These are phyloP conservation scores for Pseudogymnoascus sp. DNA, from an alignment of 2,329 filamentous ascomycete genomes.

Conservation along the genomic window DNA sequence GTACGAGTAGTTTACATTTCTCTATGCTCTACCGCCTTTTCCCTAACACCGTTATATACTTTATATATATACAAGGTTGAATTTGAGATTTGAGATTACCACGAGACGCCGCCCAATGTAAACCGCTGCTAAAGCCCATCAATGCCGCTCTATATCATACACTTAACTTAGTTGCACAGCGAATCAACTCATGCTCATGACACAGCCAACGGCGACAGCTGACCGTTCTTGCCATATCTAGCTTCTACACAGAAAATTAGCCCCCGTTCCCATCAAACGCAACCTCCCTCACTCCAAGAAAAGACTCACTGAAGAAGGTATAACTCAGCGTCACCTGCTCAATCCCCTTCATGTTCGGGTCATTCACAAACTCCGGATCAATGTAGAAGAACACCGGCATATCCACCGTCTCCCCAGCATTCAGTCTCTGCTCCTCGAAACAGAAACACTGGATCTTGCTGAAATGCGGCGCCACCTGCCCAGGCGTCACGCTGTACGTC, in stretches of 20 bases:
- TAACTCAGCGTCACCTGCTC: constrained; percentile 95
- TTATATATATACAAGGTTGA: constrained; percentile 5
- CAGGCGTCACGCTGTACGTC: constrained; percentile 94
- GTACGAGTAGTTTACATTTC: background rate
- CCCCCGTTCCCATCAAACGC: background rate
- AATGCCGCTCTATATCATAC: constrained; percentile 9
- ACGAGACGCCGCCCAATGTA: constrained; percentile 12
- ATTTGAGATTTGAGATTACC: constrained; percentile 18
- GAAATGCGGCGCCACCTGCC: constrained; percentile 93
- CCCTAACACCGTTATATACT: background rate
- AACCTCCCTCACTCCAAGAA: background rate
- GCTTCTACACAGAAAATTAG: constrained; percentile 53
- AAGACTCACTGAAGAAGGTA: constrained; percentile 87
- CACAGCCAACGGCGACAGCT: constrained; percentile 36
- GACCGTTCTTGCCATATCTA: constrained; percentile 73
- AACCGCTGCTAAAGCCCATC: background rate
- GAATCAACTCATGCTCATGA: background rate
- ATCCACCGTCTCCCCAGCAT: constrained; percentile 92
- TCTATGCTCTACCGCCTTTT: background rate
- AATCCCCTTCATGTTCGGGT: constrained; percentile 86
- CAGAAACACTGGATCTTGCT: constrained; percentile 99
- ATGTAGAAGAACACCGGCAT: constrained; percentile 99
- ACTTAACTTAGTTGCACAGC: background rate
- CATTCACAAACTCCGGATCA: constrained; percentile 87
- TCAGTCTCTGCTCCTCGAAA: constrained; percentile 87